Conservation (phyloP, 1,284 basidiomycete species). For the Sanghuangporus sanghuang region DNA sequence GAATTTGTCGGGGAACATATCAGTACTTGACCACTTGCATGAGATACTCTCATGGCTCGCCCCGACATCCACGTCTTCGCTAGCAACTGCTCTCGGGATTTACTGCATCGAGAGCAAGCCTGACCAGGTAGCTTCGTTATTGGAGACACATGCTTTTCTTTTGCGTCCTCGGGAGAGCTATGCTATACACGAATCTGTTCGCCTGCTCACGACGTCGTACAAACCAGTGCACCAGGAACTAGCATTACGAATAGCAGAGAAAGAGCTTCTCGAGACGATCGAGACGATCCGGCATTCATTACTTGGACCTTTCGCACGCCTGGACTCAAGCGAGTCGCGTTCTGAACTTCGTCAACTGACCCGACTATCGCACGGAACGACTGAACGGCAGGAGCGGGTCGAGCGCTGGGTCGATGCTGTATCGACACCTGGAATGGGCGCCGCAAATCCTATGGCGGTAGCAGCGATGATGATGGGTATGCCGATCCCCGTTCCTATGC, state of each 20-base stretch:
- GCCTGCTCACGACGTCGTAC: constrained; percentile 28
- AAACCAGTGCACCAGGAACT: constrained; percentile 27
- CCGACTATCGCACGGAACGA: constrained; percentile 33
- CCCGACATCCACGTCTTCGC: constrained; percentile 43
- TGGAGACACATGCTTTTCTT: constrained; percentile 44
- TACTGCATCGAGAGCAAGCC: constrained; percentile 33
- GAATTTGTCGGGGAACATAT: constrained; percentile 30
- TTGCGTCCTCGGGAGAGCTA: constrained; percentile 50
- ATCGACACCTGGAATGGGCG: constrained; percentile 32
- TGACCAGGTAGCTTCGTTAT: constrained; percentile 34
- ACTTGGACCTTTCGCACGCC: constrained; percentile 39
- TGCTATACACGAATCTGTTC: constrained; percentile 40
- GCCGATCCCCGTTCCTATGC: constrained; percentile 27
- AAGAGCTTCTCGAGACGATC: constrained; percentile 44
- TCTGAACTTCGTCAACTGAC: constrained; percentile 31
- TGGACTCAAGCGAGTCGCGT: constrained; percentile 38
- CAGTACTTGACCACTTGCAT: constrained; percentile 32
- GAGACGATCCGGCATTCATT: constrained; percentile 38
- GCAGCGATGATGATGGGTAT: constrained; percentile 68
- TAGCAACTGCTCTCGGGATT: constrained; percentile 50
- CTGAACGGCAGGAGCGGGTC: constrained; percentile 39
- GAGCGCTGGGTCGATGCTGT: constrained; percentile 49
- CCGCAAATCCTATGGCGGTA: constrained; percentile 49
- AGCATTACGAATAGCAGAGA: constrained; percentile 41
- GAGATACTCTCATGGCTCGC: constrained; percentile 35